These are phyloP conservation scores for Thymus mandschuricus DNA, from an alignment of 257 asterid genomes.

Conservation along the genomic window DNA sequence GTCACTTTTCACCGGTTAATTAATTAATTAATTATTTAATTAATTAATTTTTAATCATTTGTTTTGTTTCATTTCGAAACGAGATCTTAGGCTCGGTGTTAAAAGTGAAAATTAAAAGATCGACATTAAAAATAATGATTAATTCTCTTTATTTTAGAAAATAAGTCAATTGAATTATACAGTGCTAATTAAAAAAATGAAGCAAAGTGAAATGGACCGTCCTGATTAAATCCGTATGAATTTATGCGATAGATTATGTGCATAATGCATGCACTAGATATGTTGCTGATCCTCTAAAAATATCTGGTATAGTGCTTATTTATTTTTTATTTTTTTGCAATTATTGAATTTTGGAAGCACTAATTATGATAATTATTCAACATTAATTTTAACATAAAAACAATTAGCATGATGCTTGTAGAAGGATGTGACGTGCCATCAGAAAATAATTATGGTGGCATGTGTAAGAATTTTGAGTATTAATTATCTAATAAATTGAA, in stretches of 20 bases:
- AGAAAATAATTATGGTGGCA: conserved; percentile 4
- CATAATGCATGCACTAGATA: not conserved
- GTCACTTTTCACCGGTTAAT: conserved; percentile 28
- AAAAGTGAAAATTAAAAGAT: too few relatives aligned
- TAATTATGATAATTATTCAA: conserved; percentile 10
- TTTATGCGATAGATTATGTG: not conserved
- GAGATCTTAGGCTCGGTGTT: too few relatives aligned
- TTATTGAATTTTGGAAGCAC: not conserved
- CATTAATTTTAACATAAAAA: not conserved
- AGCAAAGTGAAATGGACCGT: too few relatives aligned
- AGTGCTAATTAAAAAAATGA: not conserved
- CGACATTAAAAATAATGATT: too few relatives aligned
- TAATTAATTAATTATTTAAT: too few relatives aligned
- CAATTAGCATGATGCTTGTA: not conserved
- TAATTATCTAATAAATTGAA: not conserved
- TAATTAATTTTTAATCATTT: conserved; percentile 5
- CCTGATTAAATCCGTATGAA: not conserved
- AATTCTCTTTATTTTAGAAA: not conserved
- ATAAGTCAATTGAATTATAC: not conserved
- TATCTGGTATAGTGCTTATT: not conserved
- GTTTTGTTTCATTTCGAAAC: not conserved
- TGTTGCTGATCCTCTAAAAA: not conserved
- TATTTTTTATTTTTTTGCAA: not conserved
- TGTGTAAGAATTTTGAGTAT: not conserved
- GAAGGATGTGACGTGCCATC: conserved; percentile 30